phyloP scores from a whole-genome alignment of 2,329 filamentous ascomycete species.

The Trichoderma koningiopsis region DNA sequence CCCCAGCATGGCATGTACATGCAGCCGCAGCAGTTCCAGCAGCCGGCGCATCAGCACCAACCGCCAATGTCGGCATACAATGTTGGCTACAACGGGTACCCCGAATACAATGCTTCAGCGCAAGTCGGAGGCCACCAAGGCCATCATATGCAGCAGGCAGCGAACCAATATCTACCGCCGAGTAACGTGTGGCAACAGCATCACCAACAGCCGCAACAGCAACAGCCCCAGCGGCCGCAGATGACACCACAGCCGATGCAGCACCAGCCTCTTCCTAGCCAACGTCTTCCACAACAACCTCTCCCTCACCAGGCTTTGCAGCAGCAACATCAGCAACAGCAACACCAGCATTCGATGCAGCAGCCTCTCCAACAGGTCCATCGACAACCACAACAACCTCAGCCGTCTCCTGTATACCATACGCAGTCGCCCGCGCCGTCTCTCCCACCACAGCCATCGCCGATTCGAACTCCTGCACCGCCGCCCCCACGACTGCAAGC shows the following conservation, averaged over 20 bases:
- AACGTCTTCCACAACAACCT: slow-evolving; percentile 39
- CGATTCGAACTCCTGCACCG: slow-evolving; percentile 27
- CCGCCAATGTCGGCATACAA: slow-evolving; percentile 23
- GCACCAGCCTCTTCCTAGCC: slow-evolving; percentile 32
- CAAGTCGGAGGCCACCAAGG: slow-evolving; percentile 27
- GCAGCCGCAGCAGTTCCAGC: slow-evolving; percentile 33
- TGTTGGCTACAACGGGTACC: slow-evolving; percentile 20
- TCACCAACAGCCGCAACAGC: slow-evolving; percentile 33
- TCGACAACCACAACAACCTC: slow-evolving; percentile 33
- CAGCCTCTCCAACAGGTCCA: slow-evolving; percentile 33
- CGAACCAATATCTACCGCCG: slow-evolving; percentile 22
- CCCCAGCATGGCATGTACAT: slow-evolving; percentile 28
- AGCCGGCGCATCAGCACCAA: slow-evolving; percentile 28
- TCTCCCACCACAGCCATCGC: slow-evolving; percentile 20
- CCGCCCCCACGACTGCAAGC: slow-evolving; percentile 27
- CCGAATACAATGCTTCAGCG: slow-evolving; percentile 20
- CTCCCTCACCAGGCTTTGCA: slow-evolving; percentile 36
- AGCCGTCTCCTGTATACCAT: slow-evolving; percentile 36
- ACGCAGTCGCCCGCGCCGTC: slow-evolving; percentile 33
- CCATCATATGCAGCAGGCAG: slow-evolving; percentile 24
- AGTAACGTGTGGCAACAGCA: slow-evolving; percentile 25
- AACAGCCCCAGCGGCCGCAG: slow-evolving; percentile 24
- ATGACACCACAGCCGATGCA: slow-evolving; percentile 31
- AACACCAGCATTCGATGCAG: neutral
- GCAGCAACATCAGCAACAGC: slow-evolving; percentile 36